phyloP scores from a whole-genome alignment of 2,329 filamentous ascomycete species.

The Pestalotiopsis fici region DNA sequence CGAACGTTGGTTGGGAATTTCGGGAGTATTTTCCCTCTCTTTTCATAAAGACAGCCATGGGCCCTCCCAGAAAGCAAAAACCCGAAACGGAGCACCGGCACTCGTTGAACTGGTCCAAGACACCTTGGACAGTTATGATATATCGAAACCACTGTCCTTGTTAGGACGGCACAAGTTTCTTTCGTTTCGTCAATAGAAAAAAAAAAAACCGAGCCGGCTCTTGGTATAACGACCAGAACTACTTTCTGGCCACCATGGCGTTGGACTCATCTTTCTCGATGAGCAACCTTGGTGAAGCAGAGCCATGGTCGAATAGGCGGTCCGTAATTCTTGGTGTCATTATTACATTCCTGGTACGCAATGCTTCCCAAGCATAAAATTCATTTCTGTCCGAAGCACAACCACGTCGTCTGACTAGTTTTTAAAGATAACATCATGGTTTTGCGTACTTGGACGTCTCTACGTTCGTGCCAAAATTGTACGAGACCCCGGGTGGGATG shows the following conservation, averaged over 20 bases:
- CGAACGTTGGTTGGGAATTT: not conserved
- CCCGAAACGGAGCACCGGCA: not conserved
- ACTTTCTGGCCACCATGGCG: not conserved
- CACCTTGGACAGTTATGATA: not conserved
- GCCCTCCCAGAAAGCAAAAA: not conserved
- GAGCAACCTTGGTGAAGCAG: conserved; percentile 25
- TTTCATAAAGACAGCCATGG: not conserved
- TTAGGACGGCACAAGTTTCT: not conserved
- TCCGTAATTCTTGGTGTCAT: conserved; percentile 28
- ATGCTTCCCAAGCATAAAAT: not conserved
- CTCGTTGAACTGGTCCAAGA: not conserved
- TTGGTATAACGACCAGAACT: not conserved
- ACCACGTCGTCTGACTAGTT: not conserved
- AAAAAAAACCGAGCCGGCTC: conserved; percentile 3
- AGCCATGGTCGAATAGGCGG: conserved; percentile 25
- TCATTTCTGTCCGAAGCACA: not conserved
- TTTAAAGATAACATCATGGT: conserved; percentile 25
- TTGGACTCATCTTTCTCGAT: conserved; percentile 14
- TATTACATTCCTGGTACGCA: conserved; percentile 27
- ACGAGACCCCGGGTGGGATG: conserved; percentile 24
- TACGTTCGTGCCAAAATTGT: conserved; percentile 23
- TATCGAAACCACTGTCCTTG: not conserved
- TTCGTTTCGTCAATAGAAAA: conserved; percentile 3
- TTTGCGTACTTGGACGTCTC: conserved; percentile 27
- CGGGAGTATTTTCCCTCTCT: not conserved